These are phyloP conservation scores for Plantago coronopus DNA, from an alignment of 305 asterid genomes.

Conservation along the genomic window DNA sequence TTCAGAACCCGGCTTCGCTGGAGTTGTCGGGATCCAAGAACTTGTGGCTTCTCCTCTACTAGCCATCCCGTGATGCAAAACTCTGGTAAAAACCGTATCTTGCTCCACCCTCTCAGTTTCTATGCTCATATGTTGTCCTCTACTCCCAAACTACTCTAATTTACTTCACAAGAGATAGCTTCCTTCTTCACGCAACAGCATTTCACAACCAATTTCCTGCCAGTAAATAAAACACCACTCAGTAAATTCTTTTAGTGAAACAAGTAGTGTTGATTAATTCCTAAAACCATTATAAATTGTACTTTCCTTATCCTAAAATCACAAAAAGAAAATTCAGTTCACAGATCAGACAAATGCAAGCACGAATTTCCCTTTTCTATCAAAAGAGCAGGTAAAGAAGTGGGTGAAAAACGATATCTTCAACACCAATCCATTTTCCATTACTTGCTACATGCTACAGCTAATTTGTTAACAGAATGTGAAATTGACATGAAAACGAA, in stretches of 20 bases:
- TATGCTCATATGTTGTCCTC: not conserved
- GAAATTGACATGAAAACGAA: not conserved
- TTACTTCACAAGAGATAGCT: conserved; percentile 14
- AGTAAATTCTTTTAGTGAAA: conserved; percentile 8
- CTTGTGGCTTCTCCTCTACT: conserved; percentile 31
- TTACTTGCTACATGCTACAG: conserved; percentile 18
- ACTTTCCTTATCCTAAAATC: conserved; percentile 18
- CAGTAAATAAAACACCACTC: conserved; percentile 10
- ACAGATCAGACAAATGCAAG: conserved; percentile 33
- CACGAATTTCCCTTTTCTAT: conserved; percentile 7
- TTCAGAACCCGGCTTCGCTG: conserved; percentile 45
- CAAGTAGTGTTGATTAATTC: not conserved
- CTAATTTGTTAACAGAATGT: not conserved
- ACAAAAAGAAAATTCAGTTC: conserved; percentile 13
- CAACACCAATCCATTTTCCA: conserved; percentile 2
- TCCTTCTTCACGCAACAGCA: conserved; percentile 25
- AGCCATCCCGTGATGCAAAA: conserved; percentile 46
- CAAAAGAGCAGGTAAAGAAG: conserved; percentile 3
- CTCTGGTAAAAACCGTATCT: conserved; percentile 31
- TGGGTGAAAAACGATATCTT: conserved; percentile 15
- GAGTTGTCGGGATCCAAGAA: conserved; percentile 65
- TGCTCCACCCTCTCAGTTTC: not conserved
- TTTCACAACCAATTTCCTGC: conserved; percentile 24
- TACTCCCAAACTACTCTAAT: conserved; percentile 3
- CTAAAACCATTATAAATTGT: conserved; percentile 3